A percentile compares a stretch with the other conserved stretches of the same genome.
phyloP scores from a whole-genome alignment of 2,329 filamentous ascomycete genomes.

The Metarhizium rileyi region DNA sequence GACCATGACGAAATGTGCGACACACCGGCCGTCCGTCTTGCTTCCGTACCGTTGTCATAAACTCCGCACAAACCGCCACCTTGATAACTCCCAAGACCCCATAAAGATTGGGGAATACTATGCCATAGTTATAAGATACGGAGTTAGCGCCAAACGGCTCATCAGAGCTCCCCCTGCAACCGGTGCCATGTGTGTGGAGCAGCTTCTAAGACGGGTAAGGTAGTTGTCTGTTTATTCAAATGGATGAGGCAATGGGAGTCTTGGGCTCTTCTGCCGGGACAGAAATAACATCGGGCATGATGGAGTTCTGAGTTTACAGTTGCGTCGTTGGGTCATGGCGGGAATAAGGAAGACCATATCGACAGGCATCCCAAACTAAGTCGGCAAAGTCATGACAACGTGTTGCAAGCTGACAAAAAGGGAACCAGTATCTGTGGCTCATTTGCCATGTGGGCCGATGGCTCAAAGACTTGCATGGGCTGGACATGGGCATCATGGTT shows the following conservation, averaged over 20 bases:
- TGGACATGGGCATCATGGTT: constrained; percentile 2
- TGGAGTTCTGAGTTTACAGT: not conserved
- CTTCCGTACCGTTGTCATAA: no score
- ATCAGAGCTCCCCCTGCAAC: constrained; percentile 2
- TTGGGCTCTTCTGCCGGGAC: not conserved
- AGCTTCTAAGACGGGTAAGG: not conserved
- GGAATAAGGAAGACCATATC: no score
- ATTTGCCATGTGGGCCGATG: constrained; percentile 2
- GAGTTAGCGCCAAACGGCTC: constrained; percentile 4
- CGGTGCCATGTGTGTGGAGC: not conserved
- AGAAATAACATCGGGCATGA: not conserved
- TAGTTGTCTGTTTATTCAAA: no score
- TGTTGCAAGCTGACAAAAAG: no score
- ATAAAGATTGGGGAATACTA: not conserved
- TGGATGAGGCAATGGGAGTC: not conserved
- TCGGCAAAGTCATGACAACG: no score
- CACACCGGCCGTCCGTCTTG: not conserved
- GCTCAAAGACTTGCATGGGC: constrained; percentile 1
- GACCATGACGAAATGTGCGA: not conserved
- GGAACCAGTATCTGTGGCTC: not conserved
- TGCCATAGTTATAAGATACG: no score
- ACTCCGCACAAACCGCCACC: not conserved
- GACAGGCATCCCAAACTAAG: no score
- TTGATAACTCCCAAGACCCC: not conserved
- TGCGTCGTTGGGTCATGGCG: no score